Evolutionary conservation across 345 rosid genomes (phyloP), one percentile per base, ranked within the genome.

Genomic region (Aurinia saxatilis): DNA sequence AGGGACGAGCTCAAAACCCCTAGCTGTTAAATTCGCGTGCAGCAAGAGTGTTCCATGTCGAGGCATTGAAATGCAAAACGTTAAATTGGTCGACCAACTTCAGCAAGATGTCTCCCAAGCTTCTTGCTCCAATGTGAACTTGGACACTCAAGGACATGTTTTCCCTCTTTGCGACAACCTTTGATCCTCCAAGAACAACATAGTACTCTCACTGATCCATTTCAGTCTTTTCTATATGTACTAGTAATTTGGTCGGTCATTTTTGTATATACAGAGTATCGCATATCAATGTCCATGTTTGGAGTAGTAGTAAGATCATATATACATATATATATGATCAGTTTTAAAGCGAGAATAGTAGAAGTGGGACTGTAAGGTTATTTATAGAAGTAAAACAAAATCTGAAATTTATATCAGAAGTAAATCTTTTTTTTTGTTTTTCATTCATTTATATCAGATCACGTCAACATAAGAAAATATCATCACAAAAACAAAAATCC

Each of bases 1-100:
- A 72, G 98, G 98, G 45, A 88, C 92, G 9, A 88, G 92, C 66
- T 83, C 90, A 17, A 75, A 83, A 1, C 71, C 84, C 12, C 34
- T 66, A 31, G 98, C 96, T 8, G 63, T 88, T 13, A 80, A 74
- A 18, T 82, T 86, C 17, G 82, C 71, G 11, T 91, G 98, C 68
- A 86, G 95, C 71, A 56, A 63, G 23, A 75, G 46, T 51, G 47
- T 68, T 11, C 91, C 90, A 37, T 86, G 98, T 63, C 62, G 38
- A 30, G 84, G 75, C 36, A 85, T 91, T 50, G 39, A 27, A 21
- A 30, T 91, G 80, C 84, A 86, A 55, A 71, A 82, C 48, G 72
- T 88, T 13, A 23, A 34, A 18, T 21, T 91, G 16, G 61, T 33
- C 50, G 59, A 56, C 34, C 34, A 47, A 34, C 44, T 21, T 33